Conservation (phyloP, 1,284 basidiomycete species). For the Pascua guehoae region DNA sequence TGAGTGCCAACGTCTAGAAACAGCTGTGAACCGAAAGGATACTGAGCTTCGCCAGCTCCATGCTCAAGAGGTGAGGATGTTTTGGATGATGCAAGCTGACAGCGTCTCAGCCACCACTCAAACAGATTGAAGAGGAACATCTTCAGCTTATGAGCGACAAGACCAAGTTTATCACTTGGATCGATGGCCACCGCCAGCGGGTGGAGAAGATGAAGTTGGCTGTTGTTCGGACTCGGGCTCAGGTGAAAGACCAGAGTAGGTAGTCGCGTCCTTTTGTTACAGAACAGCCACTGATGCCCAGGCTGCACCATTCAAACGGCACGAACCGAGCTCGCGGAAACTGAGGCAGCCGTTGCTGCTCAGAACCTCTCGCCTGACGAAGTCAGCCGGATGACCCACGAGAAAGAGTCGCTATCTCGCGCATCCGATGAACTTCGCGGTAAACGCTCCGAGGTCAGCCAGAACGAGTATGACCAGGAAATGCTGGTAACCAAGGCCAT, state of each 20-base stretch:
- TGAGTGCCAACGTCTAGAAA: slow-evolving; percentile 37
- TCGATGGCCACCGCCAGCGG: slow-evolving; percentile 42
- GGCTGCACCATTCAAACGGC: background rate
- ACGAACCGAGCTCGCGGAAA: slow-evolving; percentile 58
- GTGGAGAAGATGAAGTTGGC: slow-evolving; percentile 35
- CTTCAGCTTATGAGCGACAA: slow-evolving; percentile 43
- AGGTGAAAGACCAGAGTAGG: no score
- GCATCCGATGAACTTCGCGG: slow-evolving; percentile 69
- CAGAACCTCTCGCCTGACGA: slow-evolving; percentile 84
- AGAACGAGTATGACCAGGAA: slow-evolving; percentile 67
- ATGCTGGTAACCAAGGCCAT: slow-evolving; percentile 71
- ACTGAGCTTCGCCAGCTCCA: slow-evolving; percentile 39
- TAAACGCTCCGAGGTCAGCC: slow-evolving; percentile 68
- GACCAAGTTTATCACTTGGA: slow-evolving; percentile 44
- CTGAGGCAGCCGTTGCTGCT: slow-evolving; percentile 64
- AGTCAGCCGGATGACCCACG: slow-evolving; percentile 77
- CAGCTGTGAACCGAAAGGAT: slow-evolving; percentile 24
- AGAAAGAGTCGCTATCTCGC: slow-evolving; percentile 67
- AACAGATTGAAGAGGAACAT: slow-evolving; percentile 42
- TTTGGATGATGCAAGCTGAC: background rate
- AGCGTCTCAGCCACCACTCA: slow-evolving; percentile 34
- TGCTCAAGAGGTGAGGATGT: slow-evolving; percentile 36
- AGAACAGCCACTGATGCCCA: no score
- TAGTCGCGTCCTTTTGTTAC: no score
- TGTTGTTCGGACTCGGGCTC: no score